Conservation (phyloP, 2,329 filamentous ascomycete genomes). For the Rhexocercosporidium sp. region DNA sequence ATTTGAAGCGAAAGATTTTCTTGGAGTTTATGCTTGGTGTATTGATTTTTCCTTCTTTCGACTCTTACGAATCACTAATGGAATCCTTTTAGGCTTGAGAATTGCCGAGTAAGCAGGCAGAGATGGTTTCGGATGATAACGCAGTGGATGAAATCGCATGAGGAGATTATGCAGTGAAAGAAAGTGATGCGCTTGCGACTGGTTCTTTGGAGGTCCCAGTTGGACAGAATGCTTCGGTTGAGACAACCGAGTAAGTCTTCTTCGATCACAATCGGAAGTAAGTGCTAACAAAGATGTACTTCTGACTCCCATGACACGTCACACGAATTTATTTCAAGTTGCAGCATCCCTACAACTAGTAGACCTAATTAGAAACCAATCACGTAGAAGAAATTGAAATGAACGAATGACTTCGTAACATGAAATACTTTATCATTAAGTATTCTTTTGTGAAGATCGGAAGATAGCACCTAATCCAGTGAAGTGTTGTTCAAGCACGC, state of each 20-base stretch:
- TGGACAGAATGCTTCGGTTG: background rate
- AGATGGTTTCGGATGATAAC: background rate
- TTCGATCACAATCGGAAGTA: background rate
- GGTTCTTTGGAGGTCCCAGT: background rate
- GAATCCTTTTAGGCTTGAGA: background rate
- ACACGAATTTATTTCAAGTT: no score
- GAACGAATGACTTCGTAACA: no score
- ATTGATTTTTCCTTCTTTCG: background rate
- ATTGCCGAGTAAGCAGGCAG: background rate
- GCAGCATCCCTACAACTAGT: no score
- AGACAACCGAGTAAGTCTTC: slow-evolving; percentile 4
- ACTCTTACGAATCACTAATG: background rate
- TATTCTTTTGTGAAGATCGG: no score
- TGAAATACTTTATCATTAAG: no score
- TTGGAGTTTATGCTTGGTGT: background rate
- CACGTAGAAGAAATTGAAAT: no score
- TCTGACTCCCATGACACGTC: background rate
- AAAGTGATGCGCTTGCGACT: background rate
- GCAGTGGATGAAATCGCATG: background rate
- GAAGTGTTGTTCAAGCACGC: no score
- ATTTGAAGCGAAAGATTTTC: background rate
- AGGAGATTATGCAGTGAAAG: background rate
- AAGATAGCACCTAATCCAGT: no score
- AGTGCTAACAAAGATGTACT: background rate
- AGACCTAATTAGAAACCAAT: no score